Evolutionary conservation across 1,284 basidiomycete genomes (phyloP).

Genomic region (Tylopilus sp.): DNA sequence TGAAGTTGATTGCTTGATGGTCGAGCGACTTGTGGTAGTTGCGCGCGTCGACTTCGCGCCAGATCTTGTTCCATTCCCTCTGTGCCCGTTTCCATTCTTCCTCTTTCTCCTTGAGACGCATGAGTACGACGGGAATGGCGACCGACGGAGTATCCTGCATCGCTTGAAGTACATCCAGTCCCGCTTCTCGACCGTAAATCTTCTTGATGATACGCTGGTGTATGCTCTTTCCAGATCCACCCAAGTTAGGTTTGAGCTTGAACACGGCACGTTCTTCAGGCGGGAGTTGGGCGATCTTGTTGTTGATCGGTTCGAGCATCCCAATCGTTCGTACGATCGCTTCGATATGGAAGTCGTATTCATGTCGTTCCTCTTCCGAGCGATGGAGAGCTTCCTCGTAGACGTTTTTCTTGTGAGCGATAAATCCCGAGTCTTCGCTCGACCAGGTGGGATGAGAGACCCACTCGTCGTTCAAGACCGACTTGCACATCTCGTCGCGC

Average conservation of each 20-base stretch:
- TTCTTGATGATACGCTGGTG: constrained; percentile 96
- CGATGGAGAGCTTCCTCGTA: constrained; percentile 98
- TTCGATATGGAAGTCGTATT: constrained; percentile 99
- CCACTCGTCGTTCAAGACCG: constrained; percentile 96
- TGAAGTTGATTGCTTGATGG: constrained; percentile 90
- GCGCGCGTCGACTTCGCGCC: constrained; percentile 92
- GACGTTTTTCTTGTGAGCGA: constrained; percentile 89
- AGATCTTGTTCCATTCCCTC: constrained; percentile 98
- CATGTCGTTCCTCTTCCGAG: constrained; percentile 95
- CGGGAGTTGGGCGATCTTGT: constrained; percentile 79
- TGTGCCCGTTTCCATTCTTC: constrained; percentile 99
- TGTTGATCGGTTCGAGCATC: constrained; percentile 87
- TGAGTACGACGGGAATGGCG: constrained; percentile 92
- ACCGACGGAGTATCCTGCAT: constrained; percentile 91
- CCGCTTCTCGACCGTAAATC: constrained; percentile 87
- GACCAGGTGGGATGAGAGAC: constrained; percentile 94
- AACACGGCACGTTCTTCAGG: constrained; percentile 79
- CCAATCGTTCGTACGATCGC: constrained; percentile 92
- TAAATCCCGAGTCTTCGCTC: constrained; percentile 88
- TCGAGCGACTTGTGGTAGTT: constrained; percentile 93
- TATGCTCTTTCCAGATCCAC: constrained; percentile 86
- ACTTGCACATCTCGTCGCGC: constrained; percentile 94
- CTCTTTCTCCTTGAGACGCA: constrained; percentile 91
- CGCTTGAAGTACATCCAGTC: constrained; percentile 82
- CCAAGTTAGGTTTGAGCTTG: constrained; percentile 88